A percentile compares a stretch with the other conserved stretches of the same genome.
These are phyloP conservation scores for Hyaloraphidium curvatum DNA, from an alignment of 192 early-diverging fungal genomes.

Conservation along the genomic window DNA sequence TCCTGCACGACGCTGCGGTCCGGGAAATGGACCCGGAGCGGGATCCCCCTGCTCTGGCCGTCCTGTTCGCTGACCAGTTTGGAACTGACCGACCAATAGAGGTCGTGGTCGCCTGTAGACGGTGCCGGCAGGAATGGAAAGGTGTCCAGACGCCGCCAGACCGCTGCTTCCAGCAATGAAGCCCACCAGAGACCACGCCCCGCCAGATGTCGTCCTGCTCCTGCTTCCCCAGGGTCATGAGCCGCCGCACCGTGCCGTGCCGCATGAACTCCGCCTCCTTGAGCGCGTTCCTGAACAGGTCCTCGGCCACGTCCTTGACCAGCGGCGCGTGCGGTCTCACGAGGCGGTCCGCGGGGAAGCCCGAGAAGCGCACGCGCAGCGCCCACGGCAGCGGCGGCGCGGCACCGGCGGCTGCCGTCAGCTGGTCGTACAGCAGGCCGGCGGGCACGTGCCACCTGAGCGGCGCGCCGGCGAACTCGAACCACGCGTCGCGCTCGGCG, in stretches of 20 bases:
- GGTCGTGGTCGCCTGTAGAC: not conserved
- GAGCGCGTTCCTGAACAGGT: not conserved
- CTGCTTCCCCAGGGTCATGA: not conserved
- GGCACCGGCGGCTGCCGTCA: no score
- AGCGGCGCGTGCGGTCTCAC: no score
- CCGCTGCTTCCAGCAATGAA: not conserved
- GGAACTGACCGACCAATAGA: not conserved
- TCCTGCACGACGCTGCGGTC: no score
- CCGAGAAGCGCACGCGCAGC: no score
- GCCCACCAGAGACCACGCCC: not conserved
- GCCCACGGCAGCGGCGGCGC: no score
- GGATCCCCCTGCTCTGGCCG: no score
- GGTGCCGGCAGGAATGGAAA: not conserved
- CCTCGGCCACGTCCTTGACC: no score
- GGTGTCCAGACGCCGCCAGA: not conserved
- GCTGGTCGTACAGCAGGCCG: no score
- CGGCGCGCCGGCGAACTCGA: not conserved
- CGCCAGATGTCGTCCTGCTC: not conserved
- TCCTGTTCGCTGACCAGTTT: not conserved
- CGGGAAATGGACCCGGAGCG: no score
- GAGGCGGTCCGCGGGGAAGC: no score
- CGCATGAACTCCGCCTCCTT: not conserved
- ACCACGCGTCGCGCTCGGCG: not conserved
- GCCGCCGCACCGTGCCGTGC: not conserved
- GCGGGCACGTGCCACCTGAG: no score